These are phyloP conservation scores for Chloranthus sessilifolius DNA, from an alignment of 164 flowering plant species.

Conservation along the genomic window DNA sequence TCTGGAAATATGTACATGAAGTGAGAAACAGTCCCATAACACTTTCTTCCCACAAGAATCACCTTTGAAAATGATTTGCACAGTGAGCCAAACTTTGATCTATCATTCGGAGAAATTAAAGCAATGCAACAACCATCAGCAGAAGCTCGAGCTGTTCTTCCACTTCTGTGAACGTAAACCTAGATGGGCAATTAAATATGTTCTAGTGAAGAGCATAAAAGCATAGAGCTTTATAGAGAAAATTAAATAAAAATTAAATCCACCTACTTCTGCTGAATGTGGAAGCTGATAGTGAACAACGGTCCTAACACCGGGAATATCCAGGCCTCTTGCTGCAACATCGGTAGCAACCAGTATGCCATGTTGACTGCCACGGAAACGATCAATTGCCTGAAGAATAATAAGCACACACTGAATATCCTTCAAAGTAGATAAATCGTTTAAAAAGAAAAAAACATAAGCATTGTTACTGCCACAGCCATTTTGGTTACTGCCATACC, in stretches of 20 bases:
- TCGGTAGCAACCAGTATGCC: constrained; percentile 90
- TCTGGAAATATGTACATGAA: too few species aligned
- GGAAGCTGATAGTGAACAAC: constrained; percentile 98
- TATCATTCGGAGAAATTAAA: constrained; percentile 71
- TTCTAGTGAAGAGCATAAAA: background rate
- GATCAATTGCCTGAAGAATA: constrained; percentile 70
- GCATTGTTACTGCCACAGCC: too few species aligned
- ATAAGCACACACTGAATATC: background rate
- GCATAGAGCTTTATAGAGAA: background rate
- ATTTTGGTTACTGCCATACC: too few species aligned
- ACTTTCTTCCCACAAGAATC: background rate
- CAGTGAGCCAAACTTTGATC: constrained; percentile 73
- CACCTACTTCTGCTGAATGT: constrained; percentile 82
- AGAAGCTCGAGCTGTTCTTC: constrained; percentile 94
- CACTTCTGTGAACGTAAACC: constrained; percentile 98
- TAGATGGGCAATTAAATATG: constrained; percentile 17
- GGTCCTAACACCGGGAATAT: constrained; percentile 88
- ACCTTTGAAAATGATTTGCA: constrained; percentile 96
- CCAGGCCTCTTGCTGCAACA: constrained; percentile 96
- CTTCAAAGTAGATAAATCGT: background rate
- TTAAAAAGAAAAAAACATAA: too few species aligned
- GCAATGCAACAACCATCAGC: constrained; percentile 95
- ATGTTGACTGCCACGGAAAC: constrained; percentile 71
- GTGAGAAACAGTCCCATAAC: too few species aligned
- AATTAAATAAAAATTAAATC: background rate